Base-by-base conservation (phyloP, 495 filamentous ascomycete genomes). In the Trichoderma virens region DNA sequence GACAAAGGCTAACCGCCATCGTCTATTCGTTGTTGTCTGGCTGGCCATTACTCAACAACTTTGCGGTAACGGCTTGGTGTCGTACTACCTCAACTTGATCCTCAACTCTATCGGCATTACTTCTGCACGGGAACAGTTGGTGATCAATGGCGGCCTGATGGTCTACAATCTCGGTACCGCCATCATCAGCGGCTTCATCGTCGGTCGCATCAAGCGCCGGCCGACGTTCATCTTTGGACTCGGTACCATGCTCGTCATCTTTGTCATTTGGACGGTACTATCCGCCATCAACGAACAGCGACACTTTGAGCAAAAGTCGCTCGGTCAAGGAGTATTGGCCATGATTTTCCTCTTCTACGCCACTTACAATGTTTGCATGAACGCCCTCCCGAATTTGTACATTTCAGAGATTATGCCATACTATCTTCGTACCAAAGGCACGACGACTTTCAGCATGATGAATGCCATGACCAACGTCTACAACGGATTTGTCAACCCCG, bases 61-160 rank as follows among this genome's bases (percentile, higher is more conserved):
- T n/a, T n/a, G n/a, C n/a, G 88, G 88, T 61, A 89, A 90, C 68
- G 82, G 81, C 63, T 79, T 87, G 38, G 82, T 88, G 69, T 84
- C 82, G 60, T 88, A 89, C 77, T 90, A 87, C 69, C 74, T 84
- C 61, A 77, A 73, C 47, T 74, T 75, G 60, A 80, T 89, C 67
- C 84, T 88, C 65, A 70, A 79, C 45, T 79, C 76, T 18, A 81
- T 85, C 39, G 87, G 87, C 43, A 74, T 87, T 62, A 79, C 65
- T 3, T 76, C 82, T 65, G 68, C 79, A 9, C 79, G 78, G 61
- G 70, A 74, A 63, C 79, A 81, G 70, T 79, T 82, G 71, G 73
- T 76, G 65, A 76, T 85, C 63, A 80, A 80, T 60, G 83, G 78
- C 59, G 75, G 79, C 45, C 76, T 85, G 63, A 80, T 75, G 18